Base-by-base conservation (phyloP, 108 stramenopile genomes). In the Licmophora abbreviata region DNA sequence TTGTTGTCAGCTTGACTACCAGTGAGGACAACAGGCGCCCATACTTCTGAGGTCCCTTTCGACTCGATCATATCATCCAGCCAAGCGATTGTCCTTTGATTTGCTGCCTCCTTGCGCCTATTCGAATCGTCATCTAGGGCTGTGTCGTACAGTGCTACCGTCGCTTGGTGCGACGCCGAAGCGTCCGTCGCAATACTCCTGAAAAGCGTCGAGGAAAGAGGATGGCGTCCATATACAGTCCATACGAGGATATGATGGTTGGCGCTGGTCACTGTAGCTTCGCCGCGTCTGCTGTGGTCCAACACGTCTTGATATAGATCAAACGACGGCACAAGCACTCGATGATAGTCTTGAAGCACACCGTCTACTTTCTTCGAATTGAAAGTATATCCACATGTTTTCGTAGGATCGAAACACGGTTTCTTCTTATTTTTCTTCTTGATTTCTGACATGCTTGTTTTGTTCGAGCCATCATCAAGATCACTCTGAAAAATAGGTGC, bases 211-310 rank as follows among this genome's bases (percentile, higher is more conserved):
- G 78, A 64, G 26, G 73, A 58, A 20, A 88, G 53, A 21, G 61
- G 59, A 53, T 82, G 82, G 60, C 80, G 63, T 36, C 87, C 87
- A 61, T 84, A 69, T 0, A 80, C 76, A 12, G 87, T 88, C 61
- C 78, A 70, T 9, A 84, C 59, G 34, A 61, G 34, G 15, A 82
- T 47, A 4, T 68, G 29, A 47, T 79, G 47, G 36, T 75, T 79
- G 15, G 74, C 66, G 33, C 56, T 35, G 27, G 29, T 14, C 17
- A 2, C 14, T 17, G 52, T 38, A 9, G 14, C 32, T 29, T 35
- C 25, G n/a, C n/a, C n/a, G n/a, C n/a, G n/a, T n/a, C n/a, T n/a
- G 3, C 36, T 29, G 4, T 41, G 20, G 10, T 52, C 44, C 21
- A 30, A n/a, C 7, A 32, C 40, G 52, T 52, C 56, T 25, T 58